Percentiles rank a stretch among this genome's conserved stretches.
Conservation (phyloP, 306 rosid genomes). For the Rosa lucieae region DNA sequence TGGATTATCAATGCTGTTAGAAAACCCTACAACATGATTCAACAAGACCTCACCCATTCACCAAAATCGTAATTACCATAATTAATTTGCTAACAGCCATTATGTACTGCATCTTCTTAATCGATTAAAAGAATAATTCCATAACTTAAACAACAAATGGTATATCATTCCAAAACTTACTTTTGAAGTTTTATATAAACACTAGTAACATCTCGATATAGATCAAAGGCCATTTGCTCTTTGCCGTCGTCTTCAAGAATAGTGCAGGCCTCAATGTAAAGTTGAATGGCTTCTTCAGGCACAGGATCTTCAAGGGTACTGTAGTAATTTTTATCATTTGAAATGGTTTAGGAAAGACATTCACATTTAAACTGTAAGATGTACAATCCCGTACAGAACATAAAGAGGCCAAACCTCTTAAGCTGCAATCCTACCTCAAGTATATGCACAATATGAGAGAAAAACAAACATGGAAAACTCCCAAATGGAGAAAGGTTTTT, state of each 20-base stretch:
- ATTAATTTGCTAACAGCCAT: background rate
- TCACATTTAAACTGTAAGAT: background rate
- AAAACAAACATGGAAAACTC: background rate
- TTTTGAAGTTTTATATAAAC: slow-evolving; percentile 76
- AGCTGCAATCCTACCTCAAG: background rate
- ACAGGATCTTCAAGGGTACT: slow-evolving; percentile 83
- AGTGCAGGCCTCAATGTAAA: slow-evolving; percentile 79
- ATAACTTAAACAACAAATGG: background rate
- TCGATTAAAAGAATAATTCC: background rate
- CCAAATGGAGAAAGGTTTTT: background rate
- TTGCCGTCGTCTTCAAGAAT: slow-evolving; percentile 87
- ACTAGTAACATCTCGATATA: slow-evolving; percentile 74
- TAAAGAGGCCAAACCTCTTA: background rate
- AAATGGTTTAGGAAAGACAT: background rate
- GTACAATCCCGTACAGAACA: background rate
- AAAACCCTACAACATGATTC: slow-evolving; percentile 1
- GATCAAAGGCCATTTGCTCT: slow-evolving; percentile 97
- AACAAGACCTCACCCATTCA: background rate
- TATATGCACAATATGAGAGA: background rate
- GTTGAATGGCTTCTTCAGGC: slow-evolving; percentile 85
- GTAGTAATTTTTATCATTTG: slow-evolving; percentile 21
- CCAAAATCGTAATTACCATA: background rate
- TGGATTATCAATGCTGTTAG: background rate
- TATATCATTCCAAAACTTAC: slow-evolving; percentile 47
- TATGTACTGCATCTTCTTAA: background rate